A percentile compares a stretch with the other conserved stretches of the same genome.
Conservation (phyloP, 192 early-diverging fungal species). For the Oehlia diaphana region DNA sequence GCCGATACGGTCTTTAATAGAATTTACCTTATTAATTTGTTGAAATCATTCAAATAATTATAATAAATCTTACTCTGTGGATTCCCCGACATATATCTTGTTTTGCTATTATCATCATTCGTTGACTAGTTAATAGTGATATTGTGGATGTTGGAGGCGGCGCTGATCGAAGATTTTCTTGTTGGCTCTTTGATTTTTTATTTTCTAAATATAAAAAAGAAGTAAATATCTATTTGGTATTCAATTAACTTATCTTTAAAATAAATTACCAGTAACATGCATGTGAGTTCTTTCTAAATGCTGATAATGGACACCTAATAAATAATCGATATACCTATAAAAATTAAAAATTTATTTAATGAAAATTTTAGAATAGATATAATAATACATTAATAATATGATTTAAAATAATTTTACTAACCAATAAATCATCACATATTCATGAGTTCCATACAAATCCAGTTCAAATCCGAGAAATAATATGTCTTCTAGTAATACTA, state of each 20-base stretch:
- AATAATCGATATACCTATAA: constrained; percentile 31
- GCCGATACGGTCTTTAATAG: constrained; percentile 21
- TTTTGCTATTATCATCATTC: constrained; percentile 7
- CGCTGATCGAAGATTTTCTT: neutral
- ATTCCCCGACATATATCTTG: constrained; percentile 31
- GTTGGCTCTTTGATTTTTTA: constrained; percentile 8
- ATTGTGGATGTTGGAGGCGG: neutral
- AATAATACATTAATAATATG: neutral
- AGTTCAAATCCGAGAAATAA: constrained; percentile 66
- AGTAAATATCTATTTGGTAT: neutral
- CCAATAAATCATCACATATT: constrained; percentile 66
- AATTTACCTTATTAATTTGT: neutral
- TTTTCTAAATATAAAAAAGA: neutral
- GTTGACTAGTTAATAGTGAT: constrained; percentile 11
- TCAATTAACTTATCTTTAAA: neutral
- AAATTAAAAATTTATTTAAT: neutral
- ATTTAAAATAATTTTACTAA: constrained; percentile 23
- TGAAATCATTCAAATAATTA: neutral
- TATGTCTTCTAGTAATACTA: constrained; percentile 54
- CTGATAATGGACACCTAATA: constrained; percentile 30
- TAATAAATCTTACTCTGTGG: constrained; percentile 11
- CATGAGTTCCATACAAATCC: constrained; percentile 64
- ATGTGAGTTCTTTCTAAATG: constrained; percentile 25
- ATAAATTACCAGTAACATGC: constrained; percentile 1
- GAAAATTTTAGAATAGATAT: neutral